Evolutionary conservation across 2,329 filamentous ascomycete species (phyloP), one percentile per base, ranked within the genome.

Genomic region (Coniella vitis): DNA sequence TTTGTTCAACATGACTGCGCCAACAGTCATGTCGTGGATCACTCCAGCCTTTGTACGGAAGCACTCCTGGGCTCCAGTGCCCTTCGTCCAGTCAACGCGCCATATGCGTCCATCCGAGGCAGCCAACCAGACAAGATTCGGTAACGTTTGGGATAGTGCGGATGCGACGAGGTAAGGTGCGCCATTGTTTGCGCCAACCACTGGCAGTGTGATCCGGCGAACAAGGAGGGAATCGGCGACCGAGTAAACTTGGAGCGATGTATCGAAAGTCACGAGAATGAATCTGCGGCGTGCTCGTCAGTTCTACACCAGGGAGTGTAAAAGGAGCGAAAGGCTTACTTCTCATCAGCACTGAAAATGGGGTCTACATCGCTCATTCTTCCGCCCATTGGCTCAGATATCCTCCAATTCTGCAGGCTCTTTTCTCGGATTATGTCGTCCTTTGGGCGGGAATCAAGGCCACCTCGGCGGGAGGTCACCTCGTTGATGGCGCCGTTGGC

Each of bases 191-290:
- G 57, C 53, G n/a, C 56, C 58, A 7, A 62, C 58, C 12, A 58
- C 66, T 61, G 57, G 71, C 56, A 84, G 69, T 12, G 77, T 69
- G 42, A 96, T 83, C 48, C 82, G 80, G 56, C 88, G 83, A 39
- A 88, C 73, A 19, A 94, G 78, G 43, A 94, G 78, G 2, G 93
- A 97, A 47, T 89, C 90, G 55, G 79, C 73, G 25, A 87, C 80
- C 2, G 87, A 86, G 66, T 93, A 95, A 21, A 95, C 76, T 63
- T 90, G 86, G 47, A 96, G 73, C 9, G 84, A 84, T 22, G 79
- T 83, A 52, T 83, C 78, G 60, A 88, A 87, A 29, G 84, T 79
- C 48, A 95, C 65, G 49, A 96, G 82, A 35, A 96, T 64, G 65
- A 84, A 77, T 61, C 87, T 89, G 34, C 34, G 19, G n/a, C 8